phyloP scores from a whole-genome alignment of 1,284 basidiomycete species.

The Ustilago xerochloae region DNA sequence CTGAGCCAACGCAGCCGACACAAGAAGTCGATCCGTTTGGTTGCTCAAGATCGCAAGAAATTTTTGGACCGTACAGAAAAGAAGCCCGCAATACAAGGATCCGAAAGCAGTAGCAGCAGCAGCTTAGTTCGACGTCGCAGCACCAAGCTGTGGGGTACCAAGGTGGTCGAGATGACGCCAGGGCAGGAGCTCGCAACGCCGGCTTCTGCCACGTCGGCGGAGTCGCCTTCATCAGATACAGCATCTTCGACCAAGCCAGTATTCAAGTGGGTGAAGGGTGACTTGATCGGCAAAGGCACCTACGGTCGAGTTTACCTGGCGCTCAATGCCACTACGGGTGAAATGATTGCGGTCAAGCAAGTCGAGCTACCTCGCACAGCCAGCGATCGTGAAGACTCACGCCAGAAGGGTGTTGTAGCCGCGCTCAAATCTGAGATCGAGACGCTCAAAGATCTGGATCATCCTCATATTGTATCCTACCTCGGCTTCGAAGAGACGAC shows the following conservation, averaged over 20 bases:
- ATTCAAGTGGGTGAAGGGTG: constrained; percentile 98
- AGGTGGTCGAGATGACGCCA: constrained; percentile 90
- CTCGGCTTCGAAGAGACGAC: constrained; percentile 89
- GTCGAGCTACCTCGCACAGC: constrained; percentile 92
- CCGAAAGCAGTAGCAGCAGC: constrained; percentile 70
- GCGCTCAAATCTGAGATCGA: constrained; percentile 94
- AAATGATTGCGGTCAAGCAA: constrained; percentile 99
- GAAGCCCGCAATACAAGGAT: constrained; percentile 65
- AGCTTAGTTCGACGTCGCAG: constrained; percentile 79
- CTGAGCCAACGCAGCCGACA: constrained; percentile 56
- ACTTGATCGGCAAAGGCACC: constrained; percentile 94
- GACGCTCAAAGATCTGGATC: constrained; percentile 91
- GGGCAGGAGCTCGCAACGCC: constrained; percentile 69
- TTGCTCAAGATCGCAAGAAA: constrained; percentile 76
- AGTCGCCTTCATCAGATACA: constrained; percentile 62
- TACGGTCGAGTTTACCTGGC: constrained; percentile 96
- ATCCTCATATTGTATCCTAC: constrained; percentile 96
- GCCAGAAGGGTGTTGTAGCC: constrained; percentile 86
- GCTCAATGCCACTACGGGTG: constrained; percentile 95
- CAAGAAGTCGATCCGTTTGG: constrained; percentile 91
- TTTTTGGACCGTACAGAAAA: constrained; percentile 63
- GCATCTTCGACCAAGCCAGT: constrained; percentile 71
- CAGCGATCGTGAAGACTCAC: constrained; percentile 86
- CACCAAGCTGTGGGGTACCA: constrained; percentile 95
- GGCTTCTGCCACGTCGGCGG: constrained; percentile 55